Evolutionary conservation across 352 stramenopile genomes (phyloP), one percentile per base, ranked within the genome.

Genomic region (Pythium folliculosum): DNA sequence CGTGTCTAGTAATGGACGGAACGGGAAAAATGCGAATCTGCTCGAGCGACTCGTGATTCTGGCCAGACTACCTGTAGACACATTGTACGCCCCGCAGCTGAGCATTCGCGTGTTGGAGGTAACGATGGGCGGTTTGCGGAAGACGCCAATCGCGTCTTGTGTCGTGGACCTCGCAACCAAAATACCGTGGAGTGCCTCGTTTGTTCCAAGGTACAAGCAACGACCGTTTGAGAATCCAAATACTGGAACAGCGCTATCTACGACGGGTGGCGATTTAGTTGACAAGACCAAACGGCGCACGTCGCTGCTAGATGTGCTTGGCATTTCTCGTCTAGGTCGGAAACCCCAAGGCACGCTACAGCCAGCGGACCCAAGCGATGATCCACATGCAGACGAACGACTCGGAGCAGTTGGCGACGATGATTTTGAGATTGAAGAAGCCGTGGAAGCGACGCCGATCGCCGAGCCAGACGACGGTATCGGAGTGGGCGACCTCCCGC

Each of bases 1-100:
- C 8, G 14, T 49, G 0, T 52, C 57, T 2, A 57, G 43, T 0
- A 51, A 49, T 16, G 62, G 67, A 2, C 45, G n/a, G 25, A 50
- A 67, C 35, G 80, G 73, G 47, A 94, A 94, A 64, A 89, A 94
- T 22, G 84, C 77, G 3, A 94, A 92, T 23, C 82, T 92, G n/a
- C 59, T 92, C 16, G 84, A 94, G 25, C 70, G 74, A 12, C 71
- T 91, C 12, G 70, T 83, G 1, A 63, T 86, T 12, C 63, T 69
- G 5, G 80, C 79, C 0, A 84, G 81, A 57, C 52, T 94, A 0
- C 86, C 84, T 2, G 45, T 90, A 0, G 86, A 94, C 43, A 81
- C 71, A 0, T 50, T 94, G 0, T 91, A 81, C 57, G 68, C 78
- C 0, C 86, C 86, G 13, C 82, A 91, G 63, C 64, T 94, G 1